Evolutionary conservation across 805 yeast genomes (phyloP), one percentile per base, ranked within the genome.

Genomic region (Candida lessepsii): DNA sequence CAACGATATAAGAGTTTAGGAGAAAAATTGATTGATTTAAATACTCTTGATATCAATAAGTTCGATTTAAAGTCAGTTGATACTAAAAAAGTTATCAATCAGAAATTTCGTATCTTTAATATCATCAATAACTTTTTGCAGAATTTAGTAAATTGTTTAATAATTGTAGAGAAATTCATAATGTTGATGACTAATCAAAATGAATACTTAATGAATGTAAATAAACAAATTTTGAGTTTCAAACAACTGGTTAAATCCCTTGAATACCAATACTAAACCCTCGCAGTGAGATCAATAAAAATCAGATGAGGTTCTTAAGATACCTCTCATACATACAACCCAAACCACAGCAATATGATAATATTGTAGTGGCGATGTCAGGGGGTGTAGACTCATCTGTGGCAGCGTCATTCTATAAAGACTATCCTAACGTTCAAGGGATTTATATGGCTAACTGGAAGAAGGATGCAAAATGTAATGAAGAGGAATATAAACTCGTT

Each of bases 371-470:
- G 4, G 96, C 98, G 6, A 86, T 93, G 96, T 87, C 96, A 1
- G 86, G 96, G 0, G 99, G 99, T 0, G 98, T 93, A 1, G 99
- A 93, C 60, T 90, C 97, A 0, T 83, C 96, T 1, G 88, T 90
- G 1, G 77, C 85, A 2, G 97, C 98, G 0, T 80, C 85, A 0
- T 41, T 86, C 45, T 80, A 71, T 49, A 61, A 68, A n/a, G 56
- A 65, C 24, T 77, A 73, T 49, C 65, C 66, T 2, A 78, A 84
- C 33, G 93, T 86, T 2, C 61, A 72, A 32, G 99, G 97, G 0
- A 71, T 93, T 1, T 91, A 86, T 61, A 93, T 93, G 98, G 85
- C 88, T 29, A 93, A 93, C 63, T 93, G 97, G 97, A 70, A 80
- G 1, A 73, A 73, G 52, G 67, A 76, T 0, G 73, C 80, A 4